These are phyloP conservation scores for Cucurbita argyrosperma DNA, from an alignment of 306 rosid species.

Conservation along the genomic window DNA sequence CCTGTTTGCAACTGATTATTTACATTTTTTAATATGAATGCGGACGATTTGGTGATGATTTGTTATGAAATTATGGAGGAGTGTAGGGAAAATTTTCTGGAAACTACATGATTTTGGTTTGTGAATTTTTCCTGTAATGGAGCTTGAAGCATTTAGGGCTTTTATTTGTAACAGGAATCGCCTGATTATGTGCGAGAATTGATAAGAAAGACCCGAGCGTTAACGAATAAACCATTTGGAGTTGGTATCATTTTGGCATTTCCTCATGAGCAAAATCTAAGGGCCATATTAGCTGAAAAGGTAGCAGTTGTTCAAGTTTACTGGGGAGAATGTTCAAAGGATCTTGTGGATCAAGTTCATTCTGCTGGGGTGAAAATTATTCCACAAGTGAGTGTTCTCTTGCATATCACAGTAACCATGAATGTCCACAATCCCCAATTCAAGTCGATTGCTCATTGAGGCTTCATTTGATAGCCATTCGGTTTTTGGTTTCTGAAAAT, in stretches of 20 bases:
- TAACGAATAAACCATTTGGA: conserved; percentile 78
- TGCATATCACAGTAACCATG: background rate
- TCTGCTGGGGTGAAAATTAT: conserved; percentile 60
- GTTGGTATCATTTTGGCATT: conserved; percentile 65
- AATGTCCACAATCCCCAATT: background rate
- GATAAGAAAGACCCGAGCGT: conserved; percentile 41
- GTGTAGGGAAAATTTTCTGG: background rate
- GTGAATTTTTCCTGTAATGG: background rate
- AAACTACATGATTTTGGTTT: background rate
- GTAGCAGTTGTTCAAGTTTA: conserved; percentile 63
- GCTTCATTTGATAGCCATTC: too few relatives aligned
- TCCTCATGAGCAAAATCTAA: conserved; percentile 58
- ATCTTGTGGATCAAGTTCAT: conserved; percentile 51
- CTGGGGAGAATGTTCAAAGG: conserved; percentile 67
- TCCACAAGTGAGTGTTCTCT: conserved; percentile 51
- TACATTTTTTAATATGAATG: background rate
- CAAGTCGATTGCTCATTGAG: background rate
- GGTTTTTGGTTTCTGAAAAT: too few relatives aligned
- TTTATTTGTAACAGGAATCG: conserved; percentile 31
- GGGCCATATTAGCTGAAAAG: conserved; percentile 55
- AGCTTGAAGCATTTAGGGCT: conserved; percentile 5
- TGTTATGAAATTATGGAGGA: background rate
- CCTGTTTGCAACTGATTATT: background rate
- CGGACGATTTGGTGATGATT: background rate
- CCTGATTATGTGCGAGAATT: conserved; percentile 56